These are phyloP conservation scores for Acanthamoeba lenticulata DNA, from an alignment of 208 protist species.

Conservation along the genomic window DNA sequence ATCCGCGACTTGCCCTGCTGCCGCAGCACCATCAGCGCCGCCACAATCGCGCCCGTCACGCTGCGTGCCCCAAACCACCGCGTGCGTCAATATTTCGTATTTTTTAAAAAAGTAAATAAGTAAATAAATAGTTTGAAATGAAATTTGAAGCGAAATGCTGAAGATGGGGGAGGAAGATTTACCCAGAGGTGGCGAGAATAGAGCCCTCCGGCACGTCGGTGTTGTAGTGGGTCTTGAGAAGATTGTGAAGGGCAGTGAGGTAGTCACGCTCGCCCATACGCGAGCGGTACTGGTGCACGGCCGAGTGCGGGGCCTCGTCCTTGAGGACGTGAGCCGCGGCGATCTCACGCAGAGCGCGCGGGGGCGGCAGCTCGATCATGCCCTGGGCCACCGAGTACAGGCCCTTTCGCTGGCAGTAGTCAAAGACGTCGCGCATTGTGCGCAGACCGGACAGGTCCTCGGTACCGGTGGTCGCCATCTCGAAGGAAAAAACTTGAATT, in stretches of 20 bases:
- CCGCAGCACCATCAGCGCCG: slow-evolving; percentile 16
- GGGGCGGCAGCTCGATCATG: slow-evolving; percentile 65
- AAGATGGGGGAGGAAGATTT: neutral
- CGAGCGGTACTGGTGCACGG: neutral
- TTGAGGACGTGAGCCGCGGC: neutral
- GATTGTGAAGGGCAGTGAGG: neutral
- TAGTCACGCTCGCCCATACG: slow-evolving; percentile 26
- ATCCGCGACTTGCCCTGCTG: slow-evolving; percentile 7
- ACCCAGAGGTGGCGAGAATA: slow-evolving; percentile 24
- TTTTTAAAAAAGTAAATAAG: neutral
- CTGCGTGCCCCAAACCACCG: neutral
- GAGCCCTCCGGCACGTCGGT: neutral
- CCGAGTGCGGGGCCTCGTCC: neutral
- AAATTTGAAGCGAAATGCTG: neutral
- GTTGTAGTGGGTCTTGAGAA: neutral
- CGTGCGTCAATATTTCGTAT: neutral
- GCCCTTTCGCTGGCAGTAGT: slow-evolving; percentile 58
- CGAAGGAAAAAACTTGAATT: no score
- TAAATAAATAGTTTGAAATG: neutral
- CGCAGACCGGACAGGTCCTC: neutral
- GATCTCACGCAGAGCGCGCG: slow-evolving; percentile 26
- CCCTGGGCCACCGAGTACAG: slow-evolving; percentile 61
- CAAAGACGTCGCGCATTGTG: slow-evolving; percentile 62
- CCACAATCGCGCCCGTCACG: slow-evolving; percentile 1
- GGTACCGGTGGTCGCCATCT: neutral